These are phyloP conservation scores for Saposhnikovia divaricata DNA, from an alignment of 129 eudicot species.

Conservation along the genomic window DNA sequence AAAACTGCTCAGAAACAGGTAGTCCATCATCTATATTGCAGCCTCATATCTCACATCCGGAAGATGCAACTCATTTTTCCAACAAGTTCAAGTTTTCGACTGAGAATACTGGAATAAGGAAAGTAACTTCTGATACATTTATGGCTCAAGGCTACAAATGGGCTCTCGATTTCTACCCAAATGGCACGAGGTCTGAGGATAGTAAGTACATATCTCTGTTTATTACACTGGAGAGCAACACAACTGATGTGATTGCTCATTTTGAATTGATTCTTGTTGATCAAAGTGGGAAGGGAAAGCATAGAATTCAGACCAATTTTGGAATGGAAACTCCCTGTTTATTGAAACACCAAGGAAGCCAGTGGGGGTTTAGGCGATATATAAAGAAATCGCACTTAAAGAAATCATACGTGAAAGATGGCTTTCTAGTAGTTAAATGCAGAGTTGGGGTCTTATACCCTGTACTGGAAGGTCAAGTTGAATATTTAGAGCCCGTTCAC, in stretches of 20 bases:
- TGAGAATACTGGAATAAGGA: background rate
- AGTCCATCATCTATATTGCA: background rate
- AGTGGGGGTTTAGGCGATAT: constrained; percentile 6
- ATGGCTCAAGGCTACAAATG: constrained; percentile 8
- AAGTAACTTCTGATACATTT: background rate
- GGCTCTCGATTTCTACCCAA: constrained; percentile 3
- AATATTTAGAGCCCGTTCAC: background rate
- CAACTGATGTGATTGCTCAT: background rate
- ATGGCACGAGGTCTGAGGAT: background rate
- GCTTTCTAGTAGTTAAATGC: background rate
- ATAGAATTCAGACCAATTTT: background rate
- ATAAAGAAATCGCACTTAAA: background rate
- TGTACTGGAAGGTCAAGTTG: background rate
- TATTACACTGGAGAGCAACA: background rate
- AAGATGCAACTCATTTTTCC: background rate
- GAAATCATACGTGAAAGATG: background rate
- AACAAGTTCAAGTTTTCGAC: background rate
- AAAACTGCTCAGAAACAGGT: background rate
- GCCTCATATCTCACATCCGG: background rate
- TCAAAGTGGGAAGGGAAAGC: constrained; percentile 4
- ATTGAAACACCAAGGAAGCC: constrained; percentile 8
- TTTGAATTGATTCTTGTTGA: constrained; percentile 2
- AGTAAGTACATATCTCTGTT: background rate
- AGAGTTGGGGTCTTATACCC: background rate
- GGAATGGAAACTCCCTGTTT: background rate